Evolutionary conservation across 2,329 filamentous ascomycete species (phyloP).

Genomic region (Phoma sp.): DNA sequence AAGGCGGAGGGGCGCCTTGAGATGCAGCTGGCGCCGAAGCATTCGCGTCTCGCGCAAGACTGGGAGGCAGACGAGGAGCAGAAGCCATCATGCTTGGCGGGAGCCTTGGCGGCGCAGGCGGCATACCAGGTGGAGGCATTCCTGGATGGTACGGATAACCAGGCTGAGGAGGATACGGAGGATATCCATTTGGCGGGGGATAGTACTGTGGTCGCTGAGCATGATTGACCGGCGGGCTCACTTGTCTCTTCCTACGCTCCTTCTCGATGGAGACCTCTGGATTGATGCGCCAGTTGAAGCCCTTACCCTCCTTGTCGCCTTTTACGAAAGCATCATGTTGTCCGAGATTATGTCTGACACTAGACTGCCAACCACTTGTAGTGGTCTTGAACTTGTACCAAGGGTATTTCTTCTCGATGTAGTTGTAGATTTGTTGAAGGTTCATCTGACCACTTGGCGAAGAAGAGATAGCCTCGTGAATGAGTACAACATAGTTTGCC

Average conservation of each 20-base stretch:
- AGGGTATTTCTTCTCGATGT: conserved; percentile 67
- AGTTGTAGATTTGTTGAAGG: conserved; percentile 69
- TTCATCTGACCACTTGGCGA: conserved; percentile 64
- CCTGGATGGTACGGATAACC: conserved; percentile 38
- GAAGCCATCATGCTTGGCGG: conserved; percentile 34
- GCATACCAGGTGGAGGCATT: conserved; percentile 40
- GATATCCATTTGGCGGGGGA: conserved; percentile 38
- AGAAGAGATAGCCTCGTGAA: conserved; percentile 66
- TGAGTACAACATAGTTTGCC: conserved; percentile 67
- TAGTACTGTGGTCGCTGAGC: conserved; percentile 42
- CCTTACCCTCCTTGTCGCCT: conserved; percentile 66
- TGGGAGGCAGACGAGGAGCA: conserved; percentile 45
- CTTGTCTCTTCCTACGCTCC: conserved; percentile 58
- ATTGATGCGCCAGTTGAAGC: conserved; percentile 67
- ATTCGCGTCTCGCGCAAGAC: conserved; percentile 40
- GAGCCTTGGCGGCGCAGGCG: conserved; percentile 36
- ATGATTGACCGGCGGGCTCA: conserved; percentile 50
- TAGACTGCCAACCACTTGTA: conserved; percentile 70
- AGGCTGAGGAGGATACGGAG: conserved; percentile 35
- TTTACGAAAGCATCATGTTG: conserved; percentile 65
- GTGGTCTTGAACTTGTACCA: conserved; percentile 66
- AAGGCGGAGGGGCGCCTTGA: conserved; percentile 36
- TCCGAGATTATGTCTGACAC: conserved; percentile 69
- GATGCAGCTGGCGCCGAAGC: conserved; percentile 31
- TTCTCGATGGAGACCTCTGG: conserved; percentile 65